These are phyloP conservation scores for Penicillium thymicola DNA, from an alignment of 2,329 filamentous ascomycete genomes.

Conservation along the genomic window DNA sequence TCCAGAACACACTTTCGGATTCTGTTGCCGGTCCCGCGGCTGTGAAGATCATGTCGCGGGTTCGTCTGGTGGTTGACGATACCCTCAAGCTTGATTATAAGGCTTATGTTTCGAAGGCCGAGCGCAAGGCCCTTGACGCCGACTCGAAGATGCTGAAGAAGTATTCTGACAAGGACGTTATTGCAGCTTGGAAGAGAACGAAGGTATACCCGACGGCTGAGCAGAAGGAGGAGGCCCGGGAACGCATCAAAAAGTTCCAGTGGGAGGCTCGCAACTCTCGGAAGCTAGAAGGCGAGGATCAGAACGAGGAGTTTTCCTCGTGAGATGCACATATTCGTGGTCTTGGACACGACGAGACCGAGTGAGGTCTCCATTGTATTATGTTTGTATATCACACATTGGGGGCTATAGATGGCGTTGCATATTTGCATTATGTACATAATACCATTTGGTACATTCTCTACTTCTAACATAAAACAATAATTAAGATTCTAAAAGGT, in stretches of 20 bases:
- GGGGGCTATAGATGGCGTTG: conserved; percentile 16
- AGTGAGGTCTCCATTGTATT: conserved; percentile 11
- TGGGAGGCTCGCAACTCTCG: neutral
- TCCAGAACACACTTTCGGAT: conserved; percentile 17
- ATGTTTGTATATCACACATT: conserved; percentile 19
- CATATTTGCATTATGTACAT: conserved; percentile 15
- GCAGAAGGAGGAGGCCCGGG: conserved; percentile 21
- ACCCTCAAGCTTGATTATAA: conserved; percentile 27
- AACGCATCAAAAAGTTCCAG: conserved; percentile 8
- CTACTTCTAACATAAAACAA: conserved; percentile 3
- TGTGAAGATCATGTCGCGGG: conserved; percentile 25
- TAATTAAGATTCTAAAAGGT: neutral
- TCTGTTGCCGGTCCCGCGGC: conserved; percentile 25
- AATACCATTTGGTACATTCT: conserved; percentile 13
- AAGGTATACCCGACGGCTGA: conserved; percentile 23
- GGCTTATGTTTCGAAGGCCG: conserved; percentile 23
- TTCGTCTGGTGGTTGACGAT: conserved; percentile 37
- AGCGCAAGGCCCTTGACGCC: conserved; percentile 21
- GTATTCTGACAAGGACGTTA: conserved; percentile 28
- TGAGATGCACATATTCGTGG: neutral
- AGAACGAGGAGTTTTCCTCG: neutral
- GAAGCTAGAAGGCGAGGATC: neutral
- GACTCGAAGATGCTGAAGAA: conserved; percentile 29
- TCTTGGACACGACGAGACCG: neutral
- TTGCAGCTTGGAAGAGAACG: conserved; percentile 10